Percentiles rank a stretch among this genome's conserved stretches.
Evolutionary conservation across 495 filamentous ascomycete genomes (phyloP).

Genomic region (Chlorociboria aeruginascens): DNA sequence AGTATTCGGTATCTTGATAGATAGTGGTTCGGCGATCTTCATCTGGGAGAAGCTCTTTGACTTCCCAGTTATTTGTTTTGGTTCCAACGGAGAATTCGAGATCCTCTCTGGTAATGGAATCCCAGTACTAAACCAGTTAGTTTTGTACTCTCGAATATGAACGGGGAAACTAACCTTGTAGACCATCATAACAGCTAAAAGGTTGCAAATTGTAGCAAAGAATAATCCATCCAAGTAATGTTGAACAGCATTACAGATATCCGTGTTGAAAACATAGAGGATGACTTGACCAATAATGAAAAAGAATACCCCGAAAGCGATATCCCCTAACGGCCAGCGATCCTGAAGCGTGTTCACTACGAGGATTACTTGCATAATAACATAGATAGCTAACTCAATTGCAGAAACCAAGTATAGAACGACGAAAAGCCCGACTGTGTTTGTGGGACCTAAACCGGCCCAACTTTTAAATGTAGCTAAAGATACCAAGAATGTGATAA

Average conservation of each 20-base stretch:
- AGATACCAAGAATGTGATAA: conserved; percentile 75
- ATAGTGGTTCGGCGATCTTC: conserved; percentile 71
- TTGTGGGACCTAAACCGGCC: conserved; percentile 74
- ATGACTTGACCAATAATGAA: conserved; percentile 90
- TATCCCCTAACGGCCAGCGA: conserved; percentile 89
- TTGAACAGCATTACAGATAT: conserved; percentile 72
- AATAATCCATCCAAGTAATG: conserved; percentile 95
- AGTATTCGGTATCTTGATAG: conserved; percentile 28
- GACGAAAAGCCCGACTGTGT: conserved; percentile 81
- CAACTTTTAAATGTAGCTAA: conserved; percentile 89
- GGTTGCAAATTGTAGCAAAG: conserved; percentile 87
- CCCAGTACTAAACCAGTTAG: conserved; percentile 68
- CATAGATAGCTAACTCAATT: conserved; percentile 72
- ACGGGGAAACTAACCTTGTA: conserved; percentile 67
- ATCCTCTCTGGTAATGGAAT: conserved; percentile 97
- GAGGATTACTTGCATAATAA: conserved; percentile 78
- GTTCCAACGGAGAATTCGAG: conserved; percentile 95
- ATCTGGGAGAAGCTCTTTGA: conserved; percentile 87
- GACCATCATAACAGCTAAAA: conserved; percentile 98
- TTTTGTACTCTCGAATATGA: not conserved
- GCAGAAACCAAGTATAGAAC: conserved; percentile 88
- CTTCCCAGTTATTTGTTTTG: conserved; percentile 95
- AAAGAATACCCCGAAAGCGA: conserved; percentile 83
- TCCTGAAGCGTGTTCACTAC: conserved; percentile 87
- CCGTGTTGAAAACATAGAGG: conserved; percentile 78